Conservation (phyloP, 176 grass and related monocot species). For the Chloris gayana region DNA sequence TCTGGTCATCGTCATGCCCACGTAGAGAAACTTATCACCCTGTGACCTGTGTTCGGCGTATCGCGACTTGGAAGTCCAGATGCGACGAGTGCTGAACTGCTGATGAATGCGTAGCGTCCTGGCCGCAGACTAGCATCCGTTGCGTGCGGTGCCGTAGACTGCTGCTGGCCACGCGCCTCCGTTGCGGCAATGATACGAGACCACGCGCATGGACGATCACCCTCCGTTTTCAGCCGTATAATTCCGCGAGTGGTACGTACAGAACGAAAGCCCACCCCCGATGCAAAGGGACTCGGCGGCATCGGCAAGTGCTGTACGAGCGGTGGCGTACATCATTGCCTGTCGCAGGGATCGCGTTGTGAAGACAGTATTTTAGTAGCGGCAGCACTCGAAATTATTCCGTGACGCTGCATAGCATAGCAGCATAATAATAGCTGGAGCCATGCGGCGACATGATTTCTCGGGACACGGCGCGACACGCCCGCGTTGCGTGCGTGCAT, state of each 20-base stretch:
- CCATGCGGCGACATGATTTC: constrained; percentile 20
- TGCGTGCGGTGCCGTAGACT: neutral
- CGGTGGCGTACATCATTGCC: constrained; percentile 3
- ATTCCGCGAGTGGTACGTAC: neutral
- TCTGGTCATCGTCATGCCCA: constrained; percentile 31
- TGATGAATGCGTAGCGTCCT: neutral
- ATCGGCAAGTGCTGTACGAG: neutral
- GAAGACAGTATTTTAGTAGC: neutral
- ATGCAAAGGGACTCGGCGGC: neutral
- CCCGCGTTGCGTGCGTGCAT: neutral
- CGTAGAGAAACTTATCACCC: neutral
- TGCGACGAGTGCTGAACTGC: neutral
- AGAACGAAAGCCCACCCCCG: neutral
- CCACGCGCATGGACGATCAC: neutral
- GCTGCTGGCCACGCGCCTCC: constrained; percentile 30
- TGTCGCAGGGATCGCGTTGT: neutral
- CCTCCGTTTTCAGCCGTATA: neutral
- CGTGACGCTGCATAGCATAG: neutral
- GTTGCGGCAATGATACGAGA: constrained; percentile 24
- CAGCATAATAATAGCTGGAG: neutral
- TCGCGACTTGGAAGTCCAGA: neutral
- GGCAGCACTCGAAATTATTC: neutral
- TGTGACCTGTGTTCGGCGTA: no score
- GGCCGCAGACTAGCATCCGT: neutral
- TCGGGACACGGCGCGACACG: constrained; percentile 39